phyloP scores from a whole-genome alignment of 495 filamentous ascomycete species.

The Hypoxylon rickii region DNA sequence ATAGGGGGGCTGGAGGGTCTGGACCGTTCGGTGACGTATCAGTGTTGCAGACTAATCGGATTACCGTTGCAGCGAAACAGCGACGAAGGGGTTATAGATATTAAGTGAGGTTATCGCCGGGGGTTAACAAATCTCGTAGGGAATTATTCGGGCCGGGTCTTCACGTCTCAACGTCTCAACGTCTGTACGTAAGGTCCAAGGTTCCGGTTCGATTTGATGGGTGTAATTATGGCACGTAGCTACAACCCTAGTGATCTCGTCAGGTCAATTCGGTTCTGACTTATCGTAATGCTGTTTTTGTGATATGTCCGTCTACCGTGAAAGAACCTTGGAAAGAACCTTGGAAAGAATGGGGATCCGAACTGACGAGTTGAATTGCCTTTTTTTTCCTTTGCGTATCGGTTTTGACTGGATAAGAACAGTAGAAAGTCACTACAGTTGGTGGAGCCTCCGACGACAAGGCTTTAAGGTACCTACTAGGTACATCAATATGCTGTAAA shows the following conservation, averaged over 20 bases:
- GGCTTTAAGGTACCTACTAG: too few species aligned
- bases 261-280: background rate
- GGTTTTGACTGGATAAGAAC: too few species aligned
- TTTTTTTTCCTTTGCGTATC: too few species aligned
- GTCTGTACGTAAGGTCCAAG: background rate
- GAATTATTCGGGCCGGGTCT: conserved; percentile 24
- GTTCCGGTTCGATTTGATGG: background rate
- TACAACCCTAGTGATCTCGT: conserved; percentile 4
- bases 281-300: too few species aligned
- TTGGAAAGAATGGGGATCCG: too few species aligned
- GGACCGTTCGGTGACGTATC: conserved; percentile 34
- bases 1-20: conserved; percentile 27
- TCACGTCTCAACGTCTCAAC: background rate
- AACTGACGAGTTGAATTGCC: too few species aligned
- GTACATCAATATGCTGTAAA: too few species aligned
- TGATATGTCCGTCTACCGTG: too few species aligned
- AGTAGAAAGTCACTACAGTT: too few species aligned
- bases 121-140: conserved; percentile 13
- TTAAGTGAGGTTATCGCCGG: conserved; percentile 29
- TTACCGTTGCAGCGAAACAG: conserved; percentile 26
- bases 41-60: conserved; percentile 28
- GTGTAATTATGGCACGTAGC: background rate
- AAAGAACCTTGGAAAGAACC: too few species aligned
- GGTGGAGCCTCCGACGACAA: too few species aligned
- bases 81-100: conserved; percentile 20